Percentiles rank a stretch among this genome's conserved stretches.
Conservation (phyloP, 495 filamentous ascomycete species). For the Parachaetomium inaequale region DNA sequence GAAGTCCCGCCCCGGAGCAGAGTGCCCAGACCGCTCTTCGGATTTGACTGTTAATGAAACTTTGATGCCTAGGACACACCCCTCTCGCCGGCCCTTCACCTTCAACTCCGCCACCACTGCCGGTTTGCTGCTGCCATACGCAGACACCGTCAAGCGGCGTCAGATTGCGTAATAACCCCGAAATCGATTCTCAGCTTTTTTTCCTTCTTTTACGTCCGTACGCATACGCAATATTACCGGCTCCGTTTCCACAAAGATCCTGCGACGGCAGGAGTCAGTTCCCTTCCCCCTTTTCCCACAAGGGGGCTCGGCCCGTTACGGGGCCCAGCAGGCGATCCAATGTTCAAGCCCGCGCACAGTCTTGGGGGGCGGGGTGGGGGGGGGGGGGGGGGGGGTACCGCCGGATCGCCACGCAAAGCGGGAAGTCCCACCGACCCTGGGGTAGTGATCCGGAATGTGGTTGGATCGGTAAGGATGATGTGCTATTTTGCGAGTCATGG, state of each 20-base stretch:
- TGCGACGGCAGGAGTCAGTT: background rate
- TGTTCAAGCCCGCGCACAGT: background rate
- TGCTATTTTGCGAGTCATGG: slow-evolving; percentile 7
- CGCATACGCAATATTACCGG: background rate
- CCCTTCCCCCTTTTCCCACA: background rate
- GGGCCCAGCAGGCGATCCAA: background rate
- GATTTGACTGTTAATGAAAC: background rate
- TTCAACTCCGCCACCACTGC: background rate
- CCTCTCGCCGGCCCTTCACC: background rate
- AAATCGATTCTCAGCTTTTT: background rate
- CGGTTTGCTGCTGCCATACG: background rate
- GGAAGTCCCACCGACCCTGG: slow-evolving; percentile 2
- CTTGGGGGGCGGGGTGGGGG: background rate
- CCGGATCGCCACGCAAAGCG: background rate
- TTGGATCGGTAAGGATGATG: background rate
- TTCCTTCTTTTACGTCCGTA: background rate
- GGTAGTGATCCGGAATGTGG: background rate
- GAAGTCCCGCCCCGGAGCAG: background rate
- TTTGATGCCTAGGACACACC: background rate
- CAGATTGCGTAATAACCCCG: background rate
- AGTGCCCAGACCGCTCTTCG: background rate
- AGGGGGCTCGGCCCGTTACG: slow-evolving; percentile 10
- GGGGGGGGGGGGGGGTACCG: too few species aligned
- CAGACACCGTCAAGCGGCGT: background rate
- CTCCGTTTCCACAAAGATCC: background rate